These are phyloP conservation scores for Vanrija sp. DNA, from an alignment of 1,284 basidiomycete species.

Conservation along the genomic window DNA sequence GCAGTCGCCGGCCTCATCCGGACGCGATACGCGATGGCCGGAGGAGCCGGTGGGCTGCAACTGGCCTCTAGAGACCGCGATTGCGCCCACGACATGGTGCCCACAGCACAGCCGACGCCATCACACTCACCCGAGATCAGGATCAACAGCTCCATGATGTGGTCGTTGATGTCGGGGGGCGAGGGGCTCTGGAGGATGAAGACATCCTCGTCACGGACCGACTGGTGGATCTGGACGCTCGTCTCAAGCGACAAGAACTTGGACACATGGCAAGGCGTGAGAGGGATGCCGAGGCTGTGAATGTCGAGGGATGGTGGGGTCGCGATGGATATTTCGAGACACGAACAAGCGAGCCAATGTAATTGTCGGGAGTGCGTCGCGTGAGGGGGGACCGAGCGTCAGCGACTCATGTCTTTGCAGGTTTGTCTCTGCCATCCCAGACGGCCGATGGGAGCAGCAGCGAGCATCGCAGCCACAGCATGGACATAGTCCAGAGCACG, in stretches of 20 bases:
- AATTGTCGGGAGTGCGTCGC: too few species aligned
- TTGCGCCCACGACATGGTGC: neutral
- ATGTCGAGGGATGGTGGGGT: neutral
- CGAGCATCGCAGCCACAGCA: too few species aligned
- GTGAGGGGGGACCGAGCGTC: too few species aligned
- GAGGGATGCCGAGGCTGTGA: conserved; percentile 78
- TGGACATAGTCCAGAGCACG: too few species aligned
- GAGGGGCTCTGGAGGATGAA: conserved; percentile 80
- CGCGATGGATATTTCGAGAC: too few species aligned
- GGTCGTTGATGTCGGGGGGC: conserved; percentile 51
- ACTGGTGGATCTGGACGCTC: conserved; percentile 87
- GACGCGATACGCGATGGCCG: too few species aligned
- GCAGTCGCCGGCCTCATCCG: too few species aligned
- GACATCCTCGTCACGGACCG: conserved; percentile 94
- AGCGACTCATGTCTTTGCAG: too few species aligned
- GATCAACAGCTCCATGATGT: conserved; percentile 55
- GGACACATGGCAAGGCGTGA: conserved; percentile 86
- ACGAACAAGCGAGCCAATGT: too few species aligned
- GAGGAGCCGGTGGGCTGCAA: neutral
- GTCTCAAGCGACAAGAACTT: conserved; percentile 97
- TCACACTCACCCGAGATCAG: conserved; percentile 49
- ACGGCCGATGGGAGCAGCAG: too few species aligned
- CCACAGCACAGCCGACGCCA: neutral
- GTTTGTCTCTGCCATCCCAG: too few species aligned
- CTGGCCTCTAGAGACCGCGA: too few species aligned